A percentile compares a stretch with the other conserved stretches of the same genome.
These are phyloP conservation scores for Teratosphaeria nubilosa DNA, from an alignment of 2,329 filamentous ascomycete genomes.

Conservation along the genomic window DNA sequence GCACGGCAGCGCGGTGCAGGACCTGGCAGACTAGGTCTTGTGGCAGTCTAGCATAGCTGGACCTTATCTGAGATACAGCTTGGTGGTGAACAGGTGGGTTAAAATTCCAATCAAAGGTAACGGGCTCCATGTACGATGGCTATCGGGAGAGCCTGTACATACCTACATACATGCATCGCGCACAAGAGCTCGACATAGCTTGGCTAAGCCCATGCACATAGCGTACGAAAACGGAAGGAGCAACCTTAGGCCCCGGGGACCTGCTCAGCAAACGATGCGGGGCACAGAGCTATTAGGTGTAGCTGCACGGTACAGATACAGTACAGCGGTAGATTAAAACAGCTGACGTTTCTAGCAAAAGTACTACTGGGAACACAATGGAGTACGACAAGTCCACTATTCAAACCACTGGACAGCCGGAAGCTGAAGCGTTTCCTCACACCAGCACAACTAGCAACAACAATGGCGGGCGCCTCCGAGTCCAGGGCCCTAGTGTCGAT, in stretches of 20 bases:
- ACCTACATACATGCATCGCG: too few relatives aligned
- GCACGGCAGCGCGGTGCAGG: too few relatives aligned
- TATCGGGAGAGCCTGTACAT: too few relatives aligned
- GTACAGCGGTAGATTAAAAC: background rate
- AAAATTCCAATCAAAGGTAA: too few relatives aligned
- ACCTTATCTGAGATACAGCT: too few relatives aligned
- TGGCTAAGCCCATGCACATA: background rate
- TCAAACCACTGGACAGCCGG: constrained; percentile 3
- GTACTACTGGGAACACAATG: constrained; percentile 5
- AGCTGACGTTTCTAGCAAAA: background rate
- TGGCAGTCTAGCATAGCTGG: too few relatives aligned
- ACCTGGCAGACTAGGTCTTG: too few relatives aligned
- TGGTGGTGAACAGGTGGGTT: too few relatives aligned
- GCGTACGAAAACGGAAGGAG: background rate
- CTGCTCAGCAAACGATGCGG: background rate
- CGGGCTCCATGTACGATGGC: too few relatives aligned
- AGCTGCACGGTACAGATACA: background rate
- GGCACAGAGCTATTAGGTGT: too few relatives aligned
- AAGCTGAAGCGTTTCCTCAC: constrained; percentile 16
- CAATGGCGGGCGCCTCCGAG: constrained; percentile 14
- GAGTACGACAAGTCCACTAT: constrained; percentile 16
- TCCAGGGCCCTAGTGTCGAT: constrained; percentile 15
- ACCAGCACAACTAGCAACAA: constrained; percentile 5
- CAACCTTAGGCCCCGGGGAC: background rate
- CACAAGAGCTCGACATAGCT: background rate